Percentiles rank a stretch among this genome's conserved stretches.
phyloP scores from a whole-genome alignment of 2,329 filamentous ascomycete genomes.

The Epicoccum nigrum region DNA sequence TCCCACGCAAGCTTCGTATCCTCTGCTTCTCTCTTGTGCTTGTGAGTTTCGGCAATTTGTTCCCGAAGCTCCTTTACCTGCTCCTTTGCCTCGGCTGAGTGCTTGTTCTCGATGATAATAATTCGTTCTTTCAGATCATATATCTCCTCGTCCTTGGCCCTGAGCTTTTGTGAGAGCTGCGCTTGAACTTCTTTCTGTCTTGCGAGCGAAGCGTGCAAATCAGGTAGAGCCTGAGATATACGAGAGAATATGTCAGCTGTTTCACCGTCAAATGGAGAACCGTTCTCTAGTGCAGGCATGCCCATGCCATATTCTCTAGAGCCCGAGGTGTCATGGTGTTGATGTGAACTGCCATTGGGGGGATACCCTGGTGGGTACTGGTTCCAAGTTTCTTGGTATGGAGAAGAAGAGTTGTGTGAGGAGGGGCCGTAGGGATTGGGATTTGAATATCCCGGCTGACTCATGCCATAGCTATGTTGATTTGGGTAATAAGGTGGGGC shows the following conservation, averaged over 20 bases:
- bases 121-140: slow-evolving; percentile 58
- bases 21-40: slow-evolving; percentile 49
- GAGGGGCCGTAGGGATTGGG: slow-evolving; percentile 42
- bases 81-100: slow-evolving; percentile 59
- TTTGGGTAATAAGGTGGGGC: slow-evolving; percentile 46
- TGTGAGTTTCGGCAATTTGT: slow-evolving; percentile 52
- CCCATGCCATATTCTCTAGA: slow-evolving; percentile 43
- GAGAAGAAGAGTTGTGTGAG: slow-evolving; percentile 45
- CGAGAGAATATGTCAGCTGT: slow-evolving; percentile 47
- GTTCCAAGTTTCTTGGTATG: slow-evolving; percentile 46
- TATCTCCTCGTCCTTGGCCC: slow-evolving; percentile 60
- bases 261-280: slow-evolving; percentile 45
- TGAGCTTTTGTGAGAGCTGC: slow-evolving; percentile 58
- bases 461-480: slow-evolving; percentile 43
- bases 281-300: slow-evolving; percentile 38
- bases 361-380: slow-evolving; percentile 44
- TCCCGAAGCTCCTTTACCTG: slow-evolving; percentile 60
- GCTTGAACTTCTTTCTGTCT: slow-evolving; percentile 59
- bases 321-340: slow-evolving; percentile 46
- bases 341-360: slow-evolving; percentile 43
- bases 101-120: slow-evolving; percentile 56
- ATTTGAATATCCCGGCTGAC: slow-evolving; percentile 42
- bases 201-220: slow-evolving; percentile 46
- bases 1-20: slow-evolving; percentile 38
- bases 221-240: slow-evolving; percentile 47